These are phyloP conservation scores for Heimioporus sp. DNA, from an alignment of 768 basidiomycete genomes.

Conservation along the genomic window DNA sequence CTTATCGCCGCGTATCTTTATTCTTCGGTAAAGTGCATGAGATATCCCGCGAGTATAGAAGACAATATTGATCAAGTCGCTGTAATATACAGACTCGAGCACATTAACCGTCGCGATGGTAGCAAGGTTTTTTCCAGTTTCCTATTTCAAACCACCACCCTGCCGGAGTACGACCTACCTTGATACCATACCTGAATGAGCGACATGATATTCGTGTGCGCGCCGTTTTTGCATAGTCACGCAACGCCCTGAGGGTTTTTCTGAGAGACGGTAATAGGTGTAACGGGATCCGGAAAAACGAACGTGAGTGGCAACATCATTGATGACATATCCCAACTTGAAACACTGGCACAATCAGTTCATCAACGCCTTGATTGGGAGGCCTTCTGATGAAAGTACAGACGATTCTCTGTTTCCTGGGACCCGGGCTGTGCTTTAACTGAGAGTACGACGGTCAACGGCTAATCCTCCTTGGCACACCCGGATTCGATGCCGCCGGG, in stretches of 20 bases:
- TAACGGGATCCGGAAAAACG: constrained; percentile 9
- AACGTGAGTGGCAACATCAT: neutral
- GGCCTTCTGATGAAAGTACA: neutral
- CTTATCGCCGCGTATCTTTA: no score
- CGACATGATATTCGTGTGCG: constrained; percentile 6
- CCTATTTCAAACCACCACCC: no score
- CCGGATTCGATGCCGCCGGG: constrained; percentile 3
- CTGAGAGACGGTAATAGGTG: neutral
- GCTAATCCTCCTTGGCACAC: constrained; percentile 5
- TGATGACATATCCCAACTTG: no score
- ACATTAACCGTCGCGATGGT: no score
- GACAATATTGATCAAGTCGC: no score
- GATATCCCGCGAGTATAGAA: no score
- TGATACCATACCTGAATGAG: no score
- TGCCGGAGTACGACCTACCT: no score
- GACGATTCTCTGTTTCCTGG: neutral
- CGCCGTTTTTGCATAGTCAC: neutral
- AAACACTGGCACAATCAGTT: neutral
- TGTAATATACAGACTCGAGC: no score
- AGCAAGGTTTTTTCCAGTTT: no score
- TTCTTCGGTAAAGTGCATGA: no score
- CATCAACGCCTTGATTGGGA: constrained; percentile 1
- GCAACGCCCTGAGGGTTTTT: neutral
- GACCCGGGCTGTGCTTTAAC: neutral
- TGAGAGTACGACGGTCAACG: neutral